Evolutionary conservation across 805 yeast species (phyloP), one percentile per base, ranked within the genome.

Genomic region (Yarrowia phangngaensis): DNA sequence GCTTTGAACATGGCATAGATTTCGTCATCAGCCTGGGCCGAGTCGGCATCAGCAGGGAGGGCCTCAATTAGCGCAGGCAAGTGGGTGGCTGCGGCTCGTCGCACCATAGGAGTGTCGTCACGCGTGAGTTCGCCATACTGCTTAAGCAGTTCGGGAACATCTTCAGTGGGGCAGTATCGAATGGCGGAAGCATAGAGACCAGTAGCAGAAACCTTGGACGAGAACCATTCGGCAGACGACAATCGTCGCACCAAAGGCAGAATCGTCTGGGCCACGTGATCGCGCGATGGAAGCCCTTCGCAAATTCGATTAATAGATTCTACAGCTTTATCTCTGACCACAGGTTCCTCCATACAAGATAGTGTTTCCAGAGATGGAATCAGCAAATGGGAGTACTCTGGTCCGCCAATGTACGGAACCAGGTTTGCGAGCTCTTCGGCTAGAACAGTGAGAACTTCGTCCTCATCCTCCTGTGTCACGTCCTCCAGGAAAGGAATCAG

Each of bases 51-150:
- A 13, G 20, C 53, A 17, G 70, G 64, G 51, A 83, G 72, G 45
- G 77, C 67, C 55, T 80, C 78, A 54, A 90, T 78, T 50, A 90
- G 68, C 27, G 65, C 70, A 3, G 98, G 96, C 56, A 92, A 74
- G 60, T 83, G 78, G 31, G 78, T 78, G 6, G 95, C 97, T 12
- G 97, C 94, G 8, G 95, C 84, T 63, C 97, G 81, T 66, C 95
- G 80, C 15, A 92, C 97, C 96, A 92, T 88, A 53, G 99, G 98
- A 14, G 95, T 85, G 52, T 92, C 98, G 65, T 92, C 97, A 55
- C 75, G 76, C 40, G 84, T 77, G 56, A 92, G 71, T 56, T 80
- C 83, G 52, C 77, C 71, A 65, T 81, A 90, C 33, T 82, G 67
- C 30, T 74, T 72, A 54, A 88, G 72, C 52, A 92, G 70, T 41